Percentiles rank a stretch among this genome's conserved stretches.
Conservation (phyloP, 306 rosid species). For the Cyclanthera cordifolia region DNA sequence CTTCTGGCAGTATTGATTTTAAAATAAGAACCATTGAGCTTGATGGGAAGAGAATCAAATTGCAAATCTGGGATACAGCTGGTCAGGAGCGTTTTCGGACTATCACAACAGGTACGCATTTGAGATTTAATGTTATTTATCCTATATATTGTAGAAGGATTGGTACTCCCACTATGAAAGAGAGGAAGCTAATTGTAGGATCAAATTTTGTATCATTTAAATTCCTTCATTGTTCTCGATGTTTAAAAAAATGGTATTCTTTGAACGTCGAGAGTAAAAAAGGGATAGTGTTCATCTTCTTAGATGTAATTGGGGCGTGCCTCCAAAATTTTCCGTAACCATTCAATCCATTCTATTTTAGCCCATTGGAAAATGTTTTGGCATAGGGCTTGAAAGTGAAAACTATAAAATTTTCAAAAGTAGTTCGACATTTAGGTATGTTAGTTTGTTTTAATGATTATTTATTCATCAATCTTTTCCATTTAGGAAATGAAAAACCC, state of each 20-base stretch:
- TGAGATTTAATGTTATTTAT: not conserved
- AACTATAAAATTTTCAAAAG: not conserved
- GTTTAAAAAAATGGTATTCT: not conserved
- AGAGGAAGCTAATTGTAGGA: not conserved
- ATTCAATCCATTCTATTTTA: not conserved
- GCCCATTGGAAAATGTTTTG: not conserved
- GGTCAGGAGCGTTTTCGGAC: constrained; percentile 86
- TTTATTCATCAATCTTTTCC: not conserved
- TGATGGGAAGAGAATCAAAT: constrained; percentile 62
- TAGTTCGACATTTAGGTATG: not conserved
- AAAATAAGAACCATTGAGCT: constrained; percentile 85
- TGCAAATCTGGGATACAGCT: constrained; percentile 89
- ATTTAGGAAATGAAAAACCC: not conserved
- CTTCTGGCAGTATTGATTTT: constrained; percentile 57
- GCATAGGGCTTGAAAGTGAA: not conserved
- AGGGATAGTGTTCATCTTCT: not conserved
- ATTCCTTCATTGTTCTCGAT: too few species aligned
- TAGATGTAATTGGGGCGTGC: not conserved
- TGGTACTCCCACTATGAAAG: not conserved
- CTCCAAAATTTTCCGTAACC: not conserved
- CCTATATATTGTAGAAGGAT: not conserved
- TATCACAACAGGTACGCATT: constrained; percentile 53
- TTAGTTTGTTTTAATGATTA: too few species aligned
- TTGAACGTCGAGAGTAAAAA: not conserved
- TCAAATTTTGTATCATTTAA: too few species aligned